phyloP scores from a whole-genome alignment of 2,329 filamentous ascomycete genomes.

The Paecilomyces sp. region DNA sequence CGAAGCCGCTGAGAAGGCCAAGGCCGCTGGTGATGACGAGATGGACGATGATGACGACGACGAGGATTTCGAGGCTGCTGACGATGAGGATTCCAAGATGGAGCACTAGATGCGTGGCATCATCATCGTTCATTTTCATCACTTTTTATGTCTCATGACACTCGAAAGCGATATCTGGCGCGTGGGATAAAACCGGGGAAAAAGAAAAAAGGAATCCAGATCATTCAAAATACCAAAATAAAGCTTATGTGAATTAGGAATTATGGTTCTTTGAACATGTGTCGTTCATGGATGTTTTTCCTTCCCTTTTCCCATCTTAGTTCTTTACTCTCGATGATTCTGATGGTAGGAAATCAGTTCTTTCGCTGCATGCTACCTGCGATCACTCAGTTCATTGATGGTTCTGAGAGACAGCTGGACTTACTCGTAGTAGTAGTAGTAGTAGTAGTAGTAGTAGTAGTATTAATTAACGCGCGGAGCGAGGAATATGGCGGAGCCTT shows the following conservation, averaged over 20 bases:
- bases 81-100: slow-evolving; percentile 31
- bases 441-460: too few relatives aligned
- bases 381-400: background rate
- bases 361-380: background rate
- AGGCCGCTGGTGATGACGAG: slow-evolving; percentile 65
- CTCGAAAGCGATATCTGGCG: background rate
- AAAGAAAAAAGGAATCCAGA: slow-evolving; percentile 1
- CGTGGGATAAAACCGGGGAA: too few relatives aligned
- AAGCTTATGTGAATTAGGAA: background rate
- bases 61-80: slow-evolving; percentile 28
- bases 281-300: background rate
- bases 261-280: background rate
- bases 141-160: background rate
- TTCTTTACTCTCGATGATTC: background rate
- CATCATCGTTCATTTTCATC: background rate
- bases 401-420: too few relatives aligned
- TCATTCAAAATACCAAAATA: slow-evolving; percentile 4
- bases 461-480: too few relatives aligned
- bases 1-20: slow-evolving; percentile 77
- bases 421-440: too few relatives aligned
- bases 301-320: background rate
- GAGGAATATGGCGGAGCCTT: too few relatives aligned
- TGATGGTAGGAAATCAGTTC: background rate
- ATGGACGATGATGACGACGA: slow-evolving; percentile 54
- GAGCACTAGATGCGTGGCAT: slow-evolving; percentile 24